Percentiles rank a stretch among this genome's conserved stretches.
phyloP scores from a whole-genome alignment of 1,284 basidiomycete species.

The Pseudozyma sp. region DNA sequence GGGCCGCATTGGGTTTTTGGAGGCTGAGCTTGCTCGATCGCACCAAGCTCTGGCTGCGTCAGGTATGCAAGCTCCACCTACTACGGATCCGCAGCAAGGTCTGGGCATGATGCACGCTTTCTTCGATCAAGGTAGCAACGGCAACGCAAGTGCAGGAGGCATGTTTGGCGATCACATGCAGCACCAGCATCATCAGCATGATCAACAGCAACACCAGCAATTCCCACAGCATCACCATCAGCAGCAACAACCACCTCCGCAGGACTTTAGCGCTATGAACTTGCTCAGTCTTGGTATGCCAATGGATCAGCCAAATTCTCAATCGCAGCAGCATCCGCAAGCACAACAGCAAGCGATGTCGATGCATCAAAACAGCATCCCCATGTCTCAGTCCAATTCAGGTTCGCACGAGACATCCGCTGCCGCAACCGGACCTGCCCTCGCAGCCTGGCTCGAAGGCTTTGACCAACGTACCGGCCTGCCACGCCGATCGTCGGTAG shows the following conservation, averaged over 20 bases:
- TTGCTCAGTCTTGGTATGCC: slow-evolving; percentile 46
- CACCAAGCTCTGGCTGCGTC: slow-evolving; percentile 46
- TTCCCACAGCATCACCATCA: slow-evolving; percentile 15
- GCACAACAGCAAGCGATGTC: slow-evolving; percentile 12
- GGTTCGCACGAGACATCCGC: slow-evolving; percentile 17
- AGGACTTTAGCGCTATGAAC: slow-evolving; percentile 51
- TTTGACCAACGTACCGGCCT: slow-evolving; percentile 53
- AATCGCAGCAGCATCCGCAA: slow-evolving; percentile 7
- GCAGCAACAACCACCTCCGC: slow-evolving; percentile 25
- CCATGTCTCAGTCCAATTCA: slow-evolving; percentile 26
- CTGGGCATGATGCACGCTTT: slow-evolving; percentile 51
- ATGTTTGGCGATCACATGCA: slow-evolving; percentile 23
- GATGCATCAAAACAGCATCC: slow-evolving; percentile 23
- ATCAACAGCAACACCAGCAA: slow-evolving; percentile 16
- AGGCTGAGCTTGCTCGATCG: slow-evolving; percentile 50
- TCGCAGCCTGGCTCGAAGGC: slow-evolving; percentile 49
- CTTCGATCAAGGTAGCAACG: slow-evolving; percentile 24
- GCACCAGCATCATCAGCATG: slow-evolving; percentile 25
- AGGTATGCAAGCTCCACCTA: slow-evolving; percentile 47
- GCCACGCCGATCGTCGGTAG: slow-evolving; percentile 50
- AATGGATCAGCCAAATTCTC: slow-evolving; percentile 18
- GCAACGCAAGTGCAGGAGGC: neutral
- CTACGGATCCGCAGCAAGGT: slow-evolving; percentile 46
- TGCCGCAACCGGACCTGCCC: slow-evolving; percentile 16
- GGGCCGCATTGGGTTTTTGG: slow-evolving; percentile 57